Conservation (phyloP, 768 basidiomycete species). For the Collybia sordida region DNA sequence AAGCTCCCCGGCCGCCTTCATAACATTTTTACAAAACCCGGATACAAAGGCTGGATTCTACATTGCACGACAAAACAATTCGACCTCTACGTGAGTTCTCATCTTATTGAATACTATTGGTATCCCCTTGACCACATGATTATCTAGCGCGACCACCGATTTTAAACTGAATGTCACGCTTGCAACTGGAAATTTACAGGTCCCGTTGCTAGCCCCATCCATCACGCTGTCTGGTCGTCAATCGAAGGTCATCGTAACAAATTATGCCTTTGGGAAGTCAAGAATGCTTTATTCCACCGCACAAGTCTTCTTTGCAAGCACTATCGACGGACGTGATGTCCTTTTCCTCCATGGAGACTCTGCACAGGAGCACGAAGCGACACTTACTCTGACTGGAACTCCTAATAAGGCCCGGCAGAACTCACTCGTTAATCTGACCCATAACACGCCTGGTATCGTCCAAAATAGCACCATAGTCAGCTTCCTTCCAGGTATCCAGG, state of each 20-base stretch:
- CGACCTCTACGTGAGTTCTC: conserved; percentile 58
- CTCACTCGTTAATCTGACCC: conserved; percentile 28
- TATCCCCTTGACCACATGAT: not conserved
- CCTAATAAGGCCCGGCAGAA: conserved; percentile 34
- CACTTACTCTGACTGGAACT: conserved; percentile 47
- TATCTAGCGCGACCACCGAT: conserved; percentile 38
- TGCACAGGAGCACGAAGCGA: conserved; percentile 53
- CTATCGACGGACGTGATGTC: conserved; percentile 60
- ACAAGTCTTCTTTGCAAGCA: conserved; percentile 65
- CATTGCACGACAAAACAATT: conserved; percentile 65
- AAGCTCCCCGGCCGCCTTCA: conserved; percentile 48
- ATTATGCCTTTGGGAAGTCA: conserved; percentile 65
- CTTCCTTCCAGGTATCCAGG: conserved; percentile 55
- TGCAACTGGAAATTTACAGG: conserved; percentile 44
- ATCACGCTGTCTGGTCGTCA: conserved; percentile 70
- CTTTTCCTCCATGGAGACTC: conserved; percentile 62
- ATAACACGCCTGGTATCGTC: conserved; percentile 8
- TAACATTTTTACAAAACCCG: conserved; percentile 66
- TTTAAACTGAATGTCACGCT: conserved; percentile 67
- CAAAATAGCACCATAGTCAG: conserved; percentile 42
- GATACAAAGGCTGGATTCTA: conserved; percentile 69
- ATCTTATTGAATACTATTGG: not conserved
- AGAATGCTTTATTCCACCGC: conserved; percentile 71
- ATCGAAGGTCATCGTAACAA: conserved; percentile 70
- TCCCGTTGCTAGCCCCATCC: conserved; percentile 53